Percentiles rank a stretch among this genome's conserved stretches.
Evolutionary conservation across 169 alveolate species (phyloP).

Genomic region (Amoebophrya sp.): DNA sequence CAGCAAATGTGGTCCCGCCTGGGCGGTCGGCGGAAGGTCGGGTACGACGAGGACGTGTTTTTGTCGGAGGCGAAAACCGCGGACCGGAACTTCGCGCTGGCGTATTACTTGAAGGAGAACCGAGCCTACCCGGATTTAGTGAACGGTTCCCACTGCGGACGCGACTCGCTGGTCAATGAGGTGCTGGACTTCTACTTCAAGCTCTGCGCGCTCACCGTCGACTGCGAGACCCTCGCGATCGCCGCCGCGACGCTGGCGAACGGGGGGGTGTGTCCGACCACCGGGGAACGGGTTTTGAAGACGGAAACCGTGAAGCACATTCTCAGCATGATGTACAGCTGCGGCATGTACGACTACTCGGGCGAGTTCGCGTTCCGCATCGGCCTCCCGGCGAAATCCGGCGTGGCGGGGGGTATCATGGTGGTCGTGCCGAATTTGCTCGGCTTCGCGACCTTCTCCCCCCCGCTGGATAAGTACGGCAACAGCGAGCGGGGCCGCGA

Average conservation of each 20-base stretch:
- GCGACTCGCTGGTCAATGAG: background rate
- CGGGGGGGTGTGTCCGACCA: conserved; percentile 37
- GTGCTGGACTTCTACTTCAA: background rate
- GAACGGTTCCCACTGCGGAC: background rate
- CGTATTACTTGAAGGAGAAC: background rate
- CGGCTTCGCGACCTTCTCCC: conserved; percentile 37
- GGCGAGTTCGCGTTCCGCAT: conserved; percentile 36
- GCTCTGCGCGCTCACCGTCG: background rate
- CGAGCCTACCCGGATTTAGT: background rate
- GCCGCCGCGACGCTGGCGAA: conserved; percentile 36
- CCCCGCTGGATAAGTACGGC: conserved; percentile 33
- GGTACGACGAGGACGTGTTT: conserved; percentile 19
- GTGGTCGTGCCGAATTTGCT: conserved; percentile 21
- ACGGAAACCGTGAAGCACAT: conserved; percentile 17
- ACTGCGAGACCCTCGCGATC: conserved; percentile 29
- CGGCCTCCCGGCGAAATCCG: conserved; percentile 36
- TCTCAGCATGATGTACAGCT: conserved; percentile 33
- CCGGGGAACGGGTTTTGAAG: conserved; percentile 32
- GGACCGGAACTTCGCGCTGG: conserved; percentile 28
- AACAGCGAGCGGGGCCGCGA: conserved; percentile 28
- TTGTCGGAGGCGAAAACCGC: background rate
- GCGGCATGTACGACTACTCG: conserved; percentile 38
- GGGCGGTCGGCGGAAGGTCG: background rate
- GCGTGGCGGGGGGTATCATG: conserved; percentile 29
- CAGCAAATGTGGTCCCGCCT: background rate